Percentiles rank a stretch among this genome's conserved stretches.
Evolutionary conservation across 495 filamentous ascomycete species (phyloP).

Genomic region (Evansstolkia leycettana): DNA sequence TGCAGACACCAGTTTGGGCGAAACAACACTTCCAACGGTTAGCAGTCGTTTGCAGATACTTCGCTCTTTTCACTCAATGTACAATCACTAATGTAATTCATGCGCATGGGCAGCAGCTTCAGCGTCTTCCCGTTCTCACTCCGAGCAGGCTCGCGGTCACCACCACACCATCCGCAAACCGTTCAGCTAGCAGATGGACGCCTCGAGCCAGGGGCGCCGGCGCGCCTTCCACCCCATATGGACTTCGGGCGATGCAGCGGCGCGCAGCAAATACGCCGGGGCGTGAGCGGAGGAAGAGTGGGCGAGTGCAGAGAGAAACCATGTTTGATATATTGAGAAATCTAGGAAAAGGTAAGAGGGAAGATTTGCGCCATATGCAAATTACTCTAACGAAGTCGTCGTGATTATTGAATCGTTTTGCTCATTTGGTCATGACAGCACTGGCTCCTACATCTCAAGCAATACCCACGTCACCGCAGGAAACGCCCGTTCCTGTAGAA

Average conservation of each 20-base stretch:
- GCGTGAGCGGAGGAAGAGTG: slow-evolving; percentile 51
- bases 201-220: slow-evolving; percentile 20
- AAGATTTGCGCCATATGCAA: neutral
- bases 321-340: slow-evolving; percentile 58
- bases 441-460: slow-evolving; percentile 47
- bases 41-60: slow-evolving; percentile 2
- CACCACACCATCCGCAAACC: slow-evolving; percentile 21
- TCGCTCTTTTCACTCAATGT: neutral
- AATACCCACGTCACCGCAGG: slow-evolving; percentile 47
- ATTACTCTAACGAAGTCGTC: slow-evolving; percentile 1
- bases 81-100: neutral
- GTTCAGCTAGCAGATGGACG: slow-evolving; percentile 25
- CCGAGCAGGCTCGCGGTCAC: slow-evolving; percentile 24
- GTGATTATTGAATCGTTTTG: too few relatives aligned
- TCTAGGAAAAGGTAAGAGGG: slow-evolving; percentile 41
- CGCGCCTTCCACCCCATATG: slow-evolving; percentile 58
- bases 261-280: slow-evolving; percentile 67
- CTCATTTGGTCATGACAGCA: slow-evolving; percentile 14
- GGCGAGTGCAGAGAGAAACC: slow-evolving; percentile 59
- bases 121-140: slow-evolving; percentile 27
- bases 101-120: slow-evolving; percentile 16
- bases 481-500: slow-evolving; percentile 5
- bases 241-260: slow-evolving; percentile 58
- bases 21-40: slow-evolving; percentile 22
- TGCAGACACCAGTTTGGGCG: slow-evolving; percentile 18